A percentile compares a stretch with the other conserved stretches of the same genome.
Conservation (phyloP, 805 yeast genomes). For the Metschnikowia baotianmanensis region DNA sequence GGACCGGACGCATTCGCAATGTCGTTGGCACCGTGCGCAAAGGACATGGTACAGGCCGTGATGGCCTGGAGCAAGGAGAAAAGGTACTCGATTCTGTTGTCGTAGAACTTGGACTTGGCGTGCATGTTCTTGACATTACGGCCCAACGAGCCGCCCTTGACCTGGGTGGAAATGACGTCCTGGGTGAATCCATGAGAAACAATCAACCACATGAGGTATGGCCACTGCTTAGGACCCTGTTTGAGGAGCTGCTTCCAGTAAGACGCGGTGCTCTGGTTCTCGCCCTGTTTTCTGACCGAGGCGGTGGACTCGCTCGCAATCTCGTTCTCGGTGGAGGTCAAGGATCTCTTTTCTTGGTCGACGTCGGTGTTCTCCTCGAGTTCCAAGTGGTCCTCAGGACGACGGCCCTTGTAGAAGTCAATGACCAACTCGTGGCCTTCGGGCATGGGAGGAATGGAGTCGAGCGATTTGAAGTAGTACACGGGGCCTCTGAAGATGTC, state of each 20-base stretch:
- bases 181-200: slow-evolving; percentile 59
- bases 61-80: slow-evolving; percentile 67
- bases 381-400: slow-evolving; percentile 24
- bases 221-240: slow-evolving; percentile 55
- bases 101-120: slow-evolving; percentile 59
- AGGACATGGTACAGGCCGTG: slow-evolving; percentile 77
- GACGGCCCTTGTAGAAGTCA: slow-evolving; percentile 67
- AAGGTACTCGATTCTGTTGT: slow-evolving; percentile 65
- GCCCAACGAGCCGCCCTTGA: slow-evolving; percentile 37
- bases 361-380: slow-evolving; percentile 15
- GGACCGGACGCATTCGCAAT: slow-evolving; percentile 80
- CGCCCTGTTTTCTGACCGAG: slow-evolving; percentile 15
- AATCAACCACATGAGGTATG: slow-evolving; percentile 46
- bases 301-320: slow-evolving; percentile 8
- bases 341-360: slow-evolving; percentile 12
- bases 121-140: slow-evolving; percentile 52
- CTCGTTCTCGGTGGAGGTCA: slow-evolving; percentile 12
- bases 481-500: slow-evolving; percentile 58
- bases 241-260: slow-evolving; percentile 42
- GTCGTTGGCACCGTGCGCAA: slow-evolving; percentile 82
- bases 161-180: slow-evolving; percentile 56
- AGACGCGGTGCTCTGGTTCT: slow-evolving; percentile 34
- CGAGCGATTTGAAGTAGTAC: slow-evolving; percentile 51
- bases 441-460: slow-evolving; percentile 66
- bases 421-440: slow-evolving; percentile 52